Percentiles rank a stretch among this genome's conserved stretches.
Conservation (phyloP, 768 basidiomycete species). For the Cystofilobasidium macerans region DNA sequence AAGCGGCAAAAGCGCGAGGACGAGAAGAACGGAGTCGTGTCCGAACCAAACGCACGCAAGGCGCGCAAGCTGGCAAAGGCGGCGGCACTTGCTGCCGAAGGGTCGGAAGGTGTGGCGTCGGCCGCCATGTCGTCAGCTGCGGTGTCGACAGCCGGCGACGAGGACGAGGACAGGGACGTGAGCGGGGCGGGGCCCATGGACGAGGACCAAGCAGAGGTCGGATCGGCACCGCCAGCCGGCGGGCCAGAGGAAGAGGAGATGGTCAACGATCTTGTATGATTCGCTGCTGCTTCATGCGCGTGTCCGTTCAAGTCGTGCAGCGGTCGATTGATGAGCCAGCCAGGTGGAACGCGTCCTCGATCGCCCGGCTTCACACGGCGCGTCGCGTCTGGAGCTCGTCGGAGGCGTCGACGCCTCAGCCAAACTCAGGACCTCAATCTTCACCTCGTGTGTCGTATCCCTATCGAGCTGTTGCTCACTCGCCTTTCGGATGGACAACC, state of each 20-base stretch:
- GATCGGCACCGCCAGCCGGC: too few species aligned
- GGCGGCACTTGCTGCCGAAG: neutral
- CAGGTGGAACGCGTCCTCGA: too few species aligned
- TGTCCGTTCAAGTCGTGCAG: too few species aligned
- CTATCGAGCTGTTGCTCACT: too few species aligned
- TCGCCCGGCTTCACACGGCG: too few species aligned
- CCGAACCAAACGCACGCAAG: neutral
- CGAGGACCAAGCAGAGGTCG: too few species aligned
- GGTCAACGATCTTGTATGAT: neutral
- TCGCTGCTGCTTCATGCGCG: too few species aligned
- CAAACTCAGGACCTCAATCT: too few species aligned
- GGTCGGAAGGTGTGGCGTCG: neutral
- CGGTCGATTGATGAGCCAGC: too few species aligned
- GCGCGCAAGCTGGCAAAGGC: neutral
- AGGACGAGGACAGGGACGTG: neutral
- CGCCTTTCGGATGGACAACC: slow-evolving; percentile 65
- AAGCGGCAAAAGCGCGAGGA: slow-evolving; percentile 21
- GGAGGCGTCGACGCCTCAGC: too few species aligned
- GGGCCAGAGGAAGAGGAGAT: neutral
- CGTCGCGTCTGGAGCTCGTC: too few species aligned
- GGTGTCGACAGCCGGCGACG: neutral
- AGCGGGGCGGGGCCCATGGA: neutral
- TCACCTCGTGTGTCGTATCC: too few species aligned
- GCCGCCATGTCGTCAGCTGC: neutral
- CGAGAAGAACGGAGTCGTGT: neutral